These are phyloP conservation scores for Rhodotorula mucilaginosa DNA, from an alignment of 1,284 basidiomycete genomes.

Conservation along the genomic window DNA sequence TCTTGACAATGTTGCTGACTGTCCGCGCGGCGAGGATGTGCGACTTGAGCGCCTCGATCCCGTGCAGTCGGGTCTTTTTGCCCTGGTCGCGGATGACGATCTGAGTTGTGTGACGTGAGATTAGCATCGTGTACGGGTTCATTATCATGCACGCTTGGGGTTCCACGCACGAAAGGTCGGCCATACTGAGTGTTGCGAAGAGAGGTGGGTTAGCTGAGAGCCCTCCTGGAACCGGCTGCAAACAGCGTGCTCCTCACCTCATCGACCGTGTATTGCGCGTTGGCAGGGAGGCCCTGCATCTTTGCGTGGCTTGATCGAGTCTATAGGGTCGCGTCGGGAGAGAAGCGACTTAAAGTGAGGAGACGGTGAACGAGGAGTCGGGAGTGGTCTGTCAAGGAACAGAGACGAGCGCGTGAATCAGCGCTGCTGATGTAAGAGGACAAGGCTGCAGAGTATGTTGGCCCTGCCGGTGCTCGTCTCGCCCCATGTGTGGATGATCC, in stretches of 20 bases:
- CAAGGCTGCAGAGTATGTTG: too few relatives aligned
- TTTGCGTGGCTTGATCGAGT: background rate
- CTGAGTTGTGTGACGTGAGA: background rate
- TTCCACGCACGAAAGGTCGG: conserved; percentile 64
- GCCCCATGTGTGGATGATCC: too few relatives aligned
- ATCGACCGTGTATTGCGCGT: conserved; percentile 31
- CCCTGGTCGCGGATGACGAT: conserved; percentile 88
- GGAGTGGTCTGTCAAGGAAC: background rate
- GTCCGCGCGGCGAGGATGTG: conserved; percentile 92
- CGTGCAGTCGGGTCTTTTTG: conserved; percentile 91
- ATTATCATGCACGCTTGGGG: background rate
- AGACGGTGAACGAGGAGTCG: background rate
- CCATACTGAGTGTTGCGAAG: conserved; percentile 65
- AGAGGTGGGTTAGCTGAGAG: background rate
- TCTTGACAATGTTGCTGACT: conserved; percentile 91
- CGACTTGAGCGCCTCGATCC: conserved; percentile 94
- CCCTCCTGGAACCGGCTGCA: too few relatives aligned
- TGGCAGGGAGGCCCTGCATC: conserved; percentile 32
- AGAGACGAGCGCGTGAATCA: background rate
- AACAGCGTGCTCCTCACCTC: conserved; percentile 10
- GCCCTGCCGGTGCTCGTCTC: too few relatives aligned
- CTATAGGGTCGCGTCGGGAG: background rate
- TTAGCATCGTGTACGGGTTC: too few relatives aligned
- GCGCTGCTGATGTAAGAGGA: background rate
- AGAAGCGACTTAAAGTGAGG: background rate